Conservation (phyloP, 495 filamentous ascomycete species). For the Podospora pseudopauciseta region DNA sequence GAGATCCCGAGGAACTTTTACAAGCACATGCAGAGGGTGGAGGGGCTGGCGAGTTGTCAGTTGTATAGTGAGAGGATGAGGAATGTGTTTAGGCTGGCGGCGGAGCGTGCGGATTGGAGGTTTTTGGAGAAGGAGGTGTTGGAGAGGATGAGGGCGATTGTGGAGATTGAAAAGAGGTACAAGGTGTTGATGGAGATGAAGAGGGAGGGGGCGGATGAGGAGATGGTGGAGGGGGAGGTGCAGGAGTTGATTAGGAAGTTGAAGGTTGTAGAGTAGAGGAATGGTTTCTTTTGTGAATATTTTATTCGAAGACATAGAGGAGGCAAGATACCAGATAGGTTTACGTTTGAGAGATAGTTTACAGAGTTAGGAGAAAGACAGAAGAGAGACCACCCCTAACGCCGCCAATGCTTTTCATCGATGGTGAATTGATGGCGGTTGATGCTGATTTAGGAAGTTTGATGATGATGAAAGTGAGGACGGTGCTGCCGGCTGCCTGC, state of each 20-base stretch:
- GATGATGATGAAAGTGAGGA: slow-evolving; percentile 8
- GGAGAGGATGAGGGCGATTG: slow-evolving; percentile 41
- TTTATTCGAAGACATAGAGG: neutral
- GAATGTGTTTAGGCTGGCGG: slow-evolving; percentile 56
- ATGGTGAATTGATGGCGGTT: neutral
- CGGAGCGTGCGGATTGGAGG: slow-evolving; percentile 53
- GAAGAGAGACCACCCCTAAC: neutral
- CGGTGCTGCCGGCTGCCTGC: neutral
- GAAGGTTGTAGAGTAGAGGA: slow-evolving; percentile 11
- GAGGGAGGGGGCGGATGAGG: slow-evolving; percentile 42
- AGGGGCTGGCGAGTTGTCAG: slow-evolving; percentile 58
- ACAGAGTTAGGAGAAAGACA: neutral
- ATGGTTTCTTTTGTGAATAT: neutral
- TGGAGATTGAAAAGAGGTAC: slow-evolving; percentile 31
- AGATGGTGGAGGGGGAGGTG: slow-evolving; percentile 46
- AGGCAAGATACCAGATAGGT: neutral
- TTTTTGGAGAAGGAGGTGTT: slow-evolving; percentile 50
- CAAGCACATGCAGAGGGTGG: slow-evolving; percentile 42
- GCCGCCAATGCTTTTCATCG: too few relatives aligned
- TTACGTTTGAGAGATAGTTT: neutral
- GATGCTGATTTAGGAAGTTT: slow-evolving; percentile 1
- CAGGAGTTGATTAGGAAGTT: slow-evolving; percentile 16
- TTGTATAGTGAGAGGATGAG: slow-evolving; percentile 75
- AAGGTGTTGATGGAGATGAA: slow-evolving; percentile 33
- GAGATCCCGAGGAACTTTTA: slow-evolving; percentile 57